phyloP scores from a whole-genome alignment of 192 early-diverging fungal species.

The Borealophlyctis nickersoniae region DNA sequence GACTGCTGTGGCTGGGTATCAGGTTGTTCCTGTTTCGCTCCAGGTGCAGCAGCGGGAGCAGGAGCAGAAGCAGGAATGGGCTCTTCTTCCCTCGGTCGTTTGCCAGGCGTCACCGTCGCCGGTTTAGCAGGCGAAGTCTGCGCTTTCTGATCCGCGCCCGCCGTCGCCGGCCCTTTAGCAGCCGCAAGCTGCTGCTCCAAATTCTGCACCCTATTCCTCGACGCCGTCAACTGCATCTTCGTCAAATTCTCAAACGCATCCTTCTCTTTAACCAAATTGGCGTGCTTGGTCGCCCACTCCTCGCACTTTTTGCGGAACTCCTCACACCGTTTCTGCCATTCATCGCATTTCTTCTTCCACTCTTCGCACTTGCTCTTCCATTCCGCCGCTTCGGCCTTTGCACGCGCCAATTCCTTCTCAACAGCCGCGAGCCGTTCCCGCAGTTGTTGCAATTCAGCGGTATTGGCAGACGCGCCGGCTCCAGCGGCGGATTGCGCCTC shows the following conservation, averaged over 20 bases:
- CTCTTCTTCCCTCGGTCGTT: no score
- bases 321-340: background rate
- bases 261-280: background rate
- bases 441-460: no score
- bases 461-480: no score
- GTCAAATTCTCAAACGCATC: background rate
- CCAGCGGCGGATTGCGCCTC: no score
- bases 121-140: background rate
- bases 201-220: background rate
- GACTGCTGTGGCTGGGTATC: no score
- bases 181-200: background rate
- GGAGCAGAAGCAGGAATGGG: no score
- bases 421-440: no score
- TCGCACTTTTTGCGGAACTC: background rate
- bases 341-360: background rate
- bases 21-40: no score
- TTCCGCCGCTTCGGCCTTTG: background rate
- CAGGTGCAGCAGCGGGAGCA: no score
- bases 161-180: background rate
- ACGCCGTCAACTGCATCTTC: background rate
- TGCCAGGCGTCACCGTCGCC: background rate
- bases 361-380: background rate
- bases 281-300: no score
- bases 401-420: no score
- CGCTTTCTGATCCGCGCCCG: background rate